Percentiles rank a stretch among this genome's conserved stretches.
phyloP scores from a whole-genome alignment of 2,329 filamentous ascomycete species.

The Talaromyces sp. region DNA sequence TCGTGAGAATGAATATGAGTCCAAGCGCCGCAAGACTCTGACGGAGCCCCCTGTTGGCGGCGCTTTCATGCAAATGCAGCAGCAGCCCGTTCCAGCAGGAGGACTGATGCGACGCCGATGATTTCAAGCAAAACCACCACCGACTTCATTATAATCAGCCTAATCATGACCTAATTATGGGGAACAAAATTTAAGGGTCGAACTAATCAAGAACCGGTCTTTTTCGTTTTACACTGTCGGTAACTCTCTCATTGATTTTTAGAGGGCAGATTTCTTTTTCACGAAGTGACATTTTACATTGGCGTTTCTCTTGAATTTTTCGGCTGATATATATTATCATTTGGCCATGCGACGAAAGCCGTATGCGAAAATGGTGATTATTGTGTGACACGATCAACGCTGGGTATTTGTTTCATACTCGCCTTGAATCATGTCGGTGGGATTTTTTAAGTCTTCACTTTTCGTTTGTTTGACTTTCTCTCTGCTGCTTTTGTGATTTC shows the following conservation, averaged over 20 bases:
- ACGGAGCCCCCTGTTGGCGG: conserved; percentile 55
- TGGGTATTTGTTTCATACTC: background rate
- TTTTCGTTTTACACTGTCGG: conserved; percentile 12
- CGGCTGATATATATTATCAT: conserved; percentile 1
- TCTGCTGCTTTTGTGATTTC: conserved; percentile 1
- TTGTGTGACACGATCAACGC: conserved; percentile 7
- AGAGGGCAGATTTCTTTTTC: conserved; percentile 16
- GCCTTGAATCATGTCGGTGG: background rate
- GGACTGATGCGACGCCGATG: conserved; percentile 40
- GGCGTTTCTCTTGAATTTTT: conserved; percentile 5
- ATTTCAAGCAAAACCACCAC: conserved; percentile 11
- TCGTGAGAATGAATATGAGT: conserved; percentile 56
- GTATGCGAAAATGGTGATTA: background rate
- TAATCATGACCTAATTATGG: conserved; percentile 15
- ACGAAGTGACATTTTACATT: background rate
- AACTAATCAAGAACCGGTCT: conserved; percentile 17
- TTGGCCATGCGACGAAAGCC: background rate
- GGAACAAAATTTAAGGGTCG: background rate
- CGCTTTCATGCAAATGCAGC: conserved; percentile 34
- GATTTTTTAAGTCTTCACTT: conserved; percentile 5
- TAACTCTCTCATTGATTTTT: conserved; percentile 15
- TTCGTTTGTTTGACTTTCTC: conserved; percentile 5
- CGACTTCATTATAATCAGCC: conserved; percentile 17
- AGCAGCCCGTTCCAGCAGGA: conserved; percentile 45
- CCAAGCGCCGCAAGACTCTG: conserved; percentile 78